Percentiles rank a stretch among this genome's conserved stretches.
phyloP scores from a whole-genome alignment of 768 basidiomycete species.

The Podaxis sp. region DNA sequence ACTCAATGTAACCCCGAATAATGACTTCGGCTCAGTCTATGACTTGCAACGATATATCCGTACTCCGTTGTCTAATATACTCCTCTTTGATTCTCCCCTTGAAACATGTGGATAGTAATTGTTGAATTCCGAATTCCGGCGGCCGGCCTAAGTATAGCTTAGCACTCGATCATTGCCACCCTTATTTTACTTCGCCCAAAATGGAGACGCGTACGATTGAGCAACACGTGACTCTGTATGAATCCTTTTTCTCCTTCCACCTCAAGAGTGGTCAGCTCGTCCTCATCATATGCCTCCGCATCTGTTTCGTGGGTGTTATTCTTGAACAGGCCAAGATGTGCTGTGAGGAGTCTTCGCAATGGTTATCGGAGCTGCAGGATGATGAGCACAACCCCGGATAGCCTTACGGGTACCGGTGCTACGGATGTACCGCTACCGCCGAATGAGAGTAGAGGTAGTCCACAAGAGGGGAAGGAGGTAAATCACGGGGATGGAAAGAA shows the following conservation, averaged over 20 bases:
- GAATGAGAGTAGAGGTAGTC: background rate
- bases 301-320: background rate
- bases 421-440: background rate
- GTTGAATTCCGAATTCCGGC: background rate
- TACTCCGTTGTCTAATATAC: background rate
- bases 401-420: background rate
- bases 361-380: background rate
- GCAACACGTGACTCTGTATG: constrained; percentile 26
- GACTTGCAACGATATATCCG: background rate
- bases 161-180: background rate
- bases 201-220: background rate
- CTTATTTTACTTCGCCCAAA: background rate
- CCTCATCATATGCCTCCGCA: background rate
- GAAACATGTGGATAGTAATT: background rate
- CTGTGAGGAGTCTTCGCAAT: no score
- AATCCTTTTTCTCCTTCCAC: constrained; percentile 23
- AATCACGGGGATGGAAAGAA: background rate
- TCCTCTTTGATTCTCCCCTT: background rate
- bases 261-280: constrained; percentile 12
- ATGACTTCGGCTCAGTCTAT: background rate
- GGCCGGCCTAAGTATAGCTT: background rate
- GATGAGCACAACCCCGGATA: background rate
- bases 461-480: background rate
- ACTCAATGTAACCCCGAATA: background rate
- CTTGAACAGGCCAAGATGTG: background rate